Conservation (phyloP, 2,329 filamentous ascomycete genomes). For the Colletotrichum godetiae region DNA sequence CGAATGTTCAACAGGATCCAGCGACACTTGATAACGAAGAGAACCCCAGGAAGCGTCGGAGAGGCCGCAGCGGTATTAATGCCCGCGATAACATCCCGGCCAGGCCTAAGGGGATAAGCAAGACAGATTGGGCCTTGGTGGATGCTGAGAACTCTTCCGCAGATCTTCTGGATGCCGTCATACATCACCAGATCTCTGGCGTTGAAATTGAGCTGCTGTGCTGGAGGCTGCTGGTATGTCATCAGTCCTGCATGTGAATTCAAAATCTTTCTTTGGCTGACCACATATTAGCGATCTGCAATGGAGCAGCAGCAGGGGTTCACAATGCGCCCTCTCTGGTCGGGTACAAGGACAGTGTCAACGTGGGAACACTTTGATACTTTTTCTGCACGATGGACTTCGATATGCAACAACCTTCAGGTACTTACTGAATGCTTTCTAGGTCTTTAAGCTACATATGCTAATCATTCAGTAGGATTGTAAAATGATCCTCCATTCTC, state of each 20-base stretch:
- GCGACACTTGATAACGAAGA: not conserved
- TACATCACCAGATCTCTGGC: not conserved
- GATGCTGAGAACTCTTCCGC: not conserved
- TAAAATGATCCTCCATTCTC: slow-evolving; percentile 12
- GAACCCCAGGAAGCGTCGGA: not conserved
- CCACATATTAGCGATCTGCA: not conserved
- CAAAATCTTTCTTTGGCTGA: not conserved
- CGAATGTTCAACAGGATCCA: not conserved
- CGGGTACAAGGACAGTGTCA: not conserved
- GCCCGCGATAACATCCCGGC: not conserved
- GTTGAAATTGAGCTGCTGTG: slow-evolving; percentile 18
- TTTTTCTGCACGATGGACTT: not conserved
- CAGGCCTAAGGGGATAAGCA: slow-evolving; percentile 7
- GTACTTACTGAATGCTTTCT: not conserved
- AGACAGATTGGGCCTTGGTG: slow-evolving; percentile 12
- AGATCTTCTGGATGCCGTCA: not conserved
- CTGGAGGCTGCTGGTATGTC: slow-evolving; percentile 11
- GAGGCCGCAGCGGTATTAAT: not conserved
- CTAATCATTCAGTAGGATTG: not conserved
- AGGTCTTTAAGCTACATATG: too few relatives aligned
- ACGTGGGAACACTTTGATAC: slow-evolving; percentile 1
- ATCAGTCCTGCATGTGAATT: fast-evolving
- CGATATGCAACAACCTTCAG: not conserved
- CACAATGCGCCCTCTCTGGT: slow-evolving; percentile 2
- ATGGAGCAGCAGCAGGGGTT: slow-evolving; percentile 1